Evolutionary conservation across 2,329 filamentous ascomycete genomes (phyloP).

Genomic region (Cercospora brassicicola): DNA sequence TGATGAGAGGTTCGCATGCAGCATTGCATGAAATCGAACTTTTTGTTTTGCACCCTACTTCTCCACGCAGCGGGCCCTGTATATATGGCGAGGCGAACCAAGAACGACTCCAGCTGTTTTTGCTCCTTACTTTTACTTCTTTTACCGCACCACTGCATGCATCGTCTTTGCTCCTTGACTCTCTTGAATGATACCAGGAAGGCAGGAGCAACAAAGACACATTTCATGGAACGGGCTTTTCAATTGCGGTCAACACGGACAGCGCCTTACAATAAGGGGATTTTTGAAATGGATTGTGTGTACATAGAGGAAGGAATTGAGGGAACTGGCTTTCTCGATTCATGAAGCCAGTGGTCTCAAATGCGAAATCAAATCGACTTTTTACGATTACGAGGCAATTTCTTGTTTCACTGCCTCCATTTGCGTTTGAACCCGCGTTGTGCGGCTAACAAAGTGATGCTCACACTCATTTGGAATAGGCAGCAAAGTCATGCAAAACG

Average conservation of each 20-base stretch:
- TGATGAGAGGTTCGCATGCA: too few species aligned
- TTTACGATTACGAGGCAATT: background rate
- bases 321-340: background rate
- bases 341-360: background rate
- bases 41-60: background rate
- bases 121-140: background rate
- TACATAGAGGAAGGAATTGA: background rate
- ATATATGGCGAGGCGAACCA: slow-evolving; percentile 1
- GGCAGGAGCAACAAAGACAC: background rate
- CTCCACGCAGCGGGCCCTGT: background rate
- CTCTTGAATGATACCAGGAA: background rate
- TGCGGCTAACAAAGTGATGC: too few species aligned
- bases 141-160: background rate
- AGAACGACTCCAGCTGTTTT: background rate
- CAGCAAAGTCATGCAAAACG: background rate
- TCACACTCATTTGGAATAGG: background rate
- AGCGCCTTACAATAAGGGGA: background rate
- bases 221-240: background rate
- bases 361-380: background rate
- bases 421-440: background rate
- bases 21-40: too few species aligned
- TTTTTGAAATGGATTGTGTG: background rate
- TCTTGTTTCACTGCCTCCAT: background rate
- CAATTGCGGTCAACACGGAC: background rate
- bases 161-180: background rate